These are phyloP conservation scores for Globisporangium abappressorium DNA, from an alignment of 352 stramenopile genomes.

Conservation along the genomic window DNA sequence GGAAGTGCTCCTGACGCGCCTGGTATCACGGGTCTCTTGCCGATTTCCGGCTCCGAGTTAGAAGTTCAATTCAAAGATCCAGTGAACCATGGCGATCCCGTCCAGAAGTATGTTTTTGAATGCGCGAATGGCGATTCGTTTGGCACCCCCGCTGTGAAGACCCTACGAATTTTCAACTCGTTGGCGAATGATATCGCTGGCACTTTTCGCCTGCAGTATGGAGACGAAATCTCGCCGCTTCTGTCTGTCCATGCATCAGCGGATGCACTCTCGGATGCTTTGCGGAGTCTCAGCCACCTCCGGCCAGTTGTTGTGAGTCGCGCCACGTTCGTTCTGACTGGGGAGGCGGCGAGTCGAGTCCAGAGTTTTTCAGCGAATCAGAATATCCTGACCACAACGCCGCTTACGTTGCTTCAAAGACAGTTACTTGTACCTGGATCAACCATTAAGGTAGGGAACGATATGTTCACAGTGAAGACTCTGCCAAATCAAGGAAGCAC, in stretches of 20 bases:
- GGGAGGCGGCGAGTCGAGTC: conserved; percentile 31
- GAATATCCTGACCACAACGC: conserved; percentile 44
- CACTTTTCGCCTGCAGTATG: conserved; percentile 71
- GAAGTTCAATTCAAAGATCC: conserved; percentile 31
- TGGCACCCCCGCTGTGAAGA: conserved; percentile 43
- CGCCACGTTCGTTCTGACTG: conserved; percentile 44
- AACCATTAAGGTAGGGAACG: conserved; percentile 29
- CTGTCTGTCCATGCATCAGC: conserved; percentile 54
- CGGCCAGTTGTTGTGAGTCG: conserved; percentile 50
- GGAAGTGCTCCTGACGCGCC: conserved; percentile 33
- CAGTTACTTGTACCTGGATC: conserved; percentile 34
- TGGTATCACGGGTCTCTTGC: conserved; percentile 38
- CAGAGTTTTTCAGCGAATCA: conserved; percentile 27
- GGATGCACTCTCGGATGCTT: conserved; percentile 23
- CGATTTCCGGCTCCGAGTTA: conserved; percentile 57
- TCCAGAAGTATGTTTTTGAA: conserved; percentile 61
- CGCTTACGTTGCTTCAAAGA: conserved; percentile 32
- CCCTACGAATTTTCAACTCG: conserved; percentile 41
- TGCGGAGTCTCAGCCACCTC: conserved; percentile 46
- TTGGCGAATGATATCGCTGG: conserved; percentile 54
- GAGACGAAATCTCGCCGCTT: conserved; percentile 40
- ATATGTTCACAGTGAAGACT: conserved; percentile 38
- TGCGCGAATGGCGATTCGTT: conserved; percentile 52
- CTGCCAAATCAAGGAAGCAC: conserved; percentile 36
- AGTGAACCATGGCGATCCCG: conserved; percentile 25